Evolutionary conservation across 495 filamentous ascomycete species (phyloP).

Genomic region (Neurospora terricola): DNA sequence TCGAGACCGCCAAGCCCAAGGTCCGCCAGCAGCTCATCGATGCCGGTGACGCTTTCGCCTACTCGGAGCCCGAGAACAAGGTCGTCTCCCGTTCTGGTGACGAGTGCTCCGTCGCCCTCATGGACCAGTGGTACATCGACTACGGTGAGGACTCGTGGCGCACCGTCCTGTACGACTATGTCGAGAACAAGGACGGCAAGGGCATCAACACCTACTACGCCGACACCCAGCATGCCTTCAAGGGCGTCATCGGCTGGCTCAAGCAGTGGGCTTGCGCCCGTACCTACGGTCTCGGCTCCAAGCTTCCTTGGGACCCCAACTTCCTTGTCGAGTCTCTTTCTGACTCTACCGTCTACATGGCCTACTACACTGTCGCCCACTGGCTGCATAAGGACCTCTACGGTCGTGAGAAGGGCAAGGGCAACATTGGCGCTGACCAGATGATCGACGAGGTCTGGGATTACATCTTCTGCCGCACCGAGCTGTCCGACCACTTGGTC

Average conservation of each 20-base stretch:
- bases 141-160: slow-evolving; percentile 82
- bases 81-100: slow-evolving; percentile 82
- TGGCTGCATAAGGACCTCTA: slow-evolving; percentile 71
- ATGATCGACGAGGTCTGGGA: slow-evolving; percentile 98
- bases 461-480: slow-evolving; percentile 62
- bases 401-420: slow-evolving; percentile 57
- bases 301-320: slow-evolving; percentile 87
- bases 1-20: slow-evolving; percentile 77
- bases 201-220: slow-evolving; percentile 67
- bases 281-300: slow-evolving; percentile 85
- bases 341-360: slow-evolving; percentile 91
- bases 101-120: slow-evolving; percentile 68
- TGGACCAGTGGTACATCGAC: slow-evolving; percentile 96
- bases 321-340: slow-evolving; percentile 88
- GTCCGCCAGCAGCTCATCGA: slow-evolving; percentile 73
- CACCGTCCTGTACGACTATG: slow-evolving; percentile 57
- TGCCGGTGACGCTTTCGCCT: slow-evolving; percentile 73
- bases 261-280: slow-evolving; percentile 92
- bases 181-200: slow-evolving; percentile 50
- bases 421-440: slow-evolving; percentile 63
- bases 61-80: slow-evolving; percentile 83
- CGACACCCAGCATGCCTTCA: slow-evolving; percentile 76
- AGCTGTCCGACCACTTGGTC: slow-evolving; percentile 52
- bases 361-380: slow-evolving; percentile 93
- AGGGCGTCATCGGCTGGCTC: slow-evolving; percentile 79